phyloP scores from a whole-genome alignment of 2,329 filamentous ascomycete species.

The Diaporthe nobilis region DNA sequence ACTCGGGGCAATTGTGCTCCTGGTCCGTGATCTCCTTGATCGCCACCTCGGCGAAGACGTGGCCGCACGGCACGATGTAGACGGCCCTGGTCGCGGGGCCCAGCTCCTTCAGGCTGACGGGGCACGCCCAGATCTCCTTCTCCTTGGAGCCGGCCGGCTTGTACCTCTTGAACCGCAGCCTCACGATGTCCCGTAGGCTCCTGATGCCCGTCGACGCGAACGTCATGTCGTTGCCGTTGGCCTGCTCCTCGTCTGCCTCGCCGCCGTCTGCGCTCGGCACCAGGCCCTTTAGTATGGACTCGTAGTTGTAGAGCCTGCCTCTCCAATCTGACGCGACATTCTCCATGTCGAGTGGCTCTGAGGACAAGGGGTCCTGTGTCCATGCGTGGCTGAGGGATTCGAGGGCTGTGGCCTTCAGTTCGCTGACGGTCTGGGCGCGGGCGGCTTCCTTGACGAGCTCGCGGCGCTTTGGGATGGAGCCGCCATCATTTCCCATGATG shows the following conservation, averaged over 20 bases:
- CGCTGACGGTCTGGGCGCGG: slow-evolving; percentile 82
- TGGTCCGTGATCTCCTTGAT: slow-evolving; percentile 83
- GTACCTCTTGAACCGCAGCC: slow-evolving; percentile 79
- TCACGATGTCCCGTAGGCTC: slow-evolving; percentile 87
- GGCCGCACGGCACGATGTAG: slow-evolving; percentile 94
- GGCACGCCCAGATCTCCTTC: slow-evolving; percentile 82
- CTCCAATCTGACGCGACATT: slow-evolving; percentile 85
- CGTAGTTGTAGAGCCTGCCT: slow-evolving; percentile 95
- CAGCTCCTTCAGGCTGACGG: slow-evolving; percentile 87
- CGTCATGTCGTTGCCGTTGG: slow-evolving; percentile 52
- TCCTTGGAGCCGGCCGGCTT: slow-evolving; percentile 54
- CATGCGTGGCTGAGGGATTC: slow-evolving; percentile 90
- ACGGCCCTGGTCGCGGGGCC: slow-evolving; percentile 85
- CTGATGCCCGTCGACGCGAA: slow-evolving; percentile 75
- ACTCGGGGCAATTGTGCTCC: slow-evolving; percentile 71
- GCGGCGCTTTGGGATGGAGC: slow-evolving; percentile 93
- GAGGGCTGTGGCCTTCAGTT: slow-evolving; percentile 89
- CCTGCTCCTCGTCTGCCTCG: slow-evolving; percentile 69
- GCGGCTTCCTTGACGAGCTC: slow-evolving; percentile 97
- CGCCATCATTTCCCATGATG: slow-evolving; percentile 96
- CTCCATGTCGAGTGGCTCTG: slow-evolving; percentile 75
- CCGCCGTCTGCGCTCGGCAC: slow-evolving; percentile 73
- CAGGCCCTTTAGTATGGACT: slow-evolving; percentile 79
- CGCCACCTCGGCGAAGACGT: slow-evolving; percentile 90
- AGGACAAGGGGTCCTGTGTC: slow-evolving; percentile 89